phyloP scores from a whole-genome alignment of 129 eudicot genomes.

The Calendula officinalis region DNA sequence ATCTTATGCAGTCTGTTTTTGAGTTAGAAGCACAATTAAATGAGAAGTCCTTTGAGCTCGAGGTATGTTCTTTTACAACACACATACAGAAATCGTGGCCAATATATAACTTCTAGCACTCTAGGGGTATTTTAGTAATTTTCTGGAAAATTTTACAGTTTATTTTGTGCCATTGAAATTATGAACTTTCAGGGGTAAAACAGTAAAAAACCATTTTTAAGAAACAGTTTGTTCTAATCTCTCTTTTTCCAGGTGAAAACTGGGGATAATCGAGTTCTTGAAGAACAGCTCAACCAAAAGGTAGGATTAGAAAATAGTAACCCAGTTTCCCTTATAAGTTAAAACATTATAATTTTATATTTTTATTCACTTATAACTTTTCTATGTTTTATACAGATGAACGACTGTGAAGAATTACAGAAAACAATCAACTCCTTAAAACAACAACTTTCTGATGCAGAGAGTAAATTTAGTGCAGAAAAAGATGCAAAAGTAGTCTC shows the following conservation, averaged over 20 bases:
- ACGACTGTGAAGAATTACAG: constrained; percentile 70
- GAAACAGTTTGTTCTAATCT: background rate
- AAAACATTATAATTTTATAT: background rate
- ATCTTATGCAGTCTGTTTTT: constrained; percentile 56
- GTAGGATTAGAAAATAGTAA: constrained; percentile 25
- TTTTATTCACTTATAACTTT: constrained; percentile 3
- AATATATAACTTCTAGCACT: background rate
- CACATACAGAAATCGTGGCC: background rate
- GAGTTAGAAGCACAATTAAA: constrained; percentile 73
- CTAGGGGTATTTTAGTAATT: background rate
- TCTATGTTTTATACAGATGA: constrained; percentile 43
- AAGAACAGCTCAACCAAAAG: constrained; percentile 94
- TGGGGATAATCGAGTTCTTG: constrained; percentile 86
- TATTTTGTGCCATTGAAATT: background rate
- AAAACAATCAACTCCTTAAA: constrained; percentile 62
- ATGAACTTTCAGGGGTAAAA: background rate
- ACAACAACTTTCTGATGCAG: constrained; percentile 63
- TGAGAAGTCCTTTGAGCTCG: constrained; percentile 95
- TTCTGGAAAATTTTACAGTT: background rate
- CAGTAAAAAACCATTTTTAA: background rate
- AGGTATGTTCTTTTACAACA: constrained; percentile 46
- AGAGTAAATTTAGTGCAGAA: constrained; percentile 31
- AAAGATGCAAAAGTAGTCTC: constrained; percentile 28
- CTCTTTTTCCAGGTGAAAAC: constrained; percentile 62
- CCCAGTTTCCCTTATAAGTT: background rate